Percentiles rank a stretch among this genome's conserved stretches.
phyloP scores from a whole-genome alignment of 2,329 filamentous ascomycete species.

The Bipolaris sorokiniana region DNA sequence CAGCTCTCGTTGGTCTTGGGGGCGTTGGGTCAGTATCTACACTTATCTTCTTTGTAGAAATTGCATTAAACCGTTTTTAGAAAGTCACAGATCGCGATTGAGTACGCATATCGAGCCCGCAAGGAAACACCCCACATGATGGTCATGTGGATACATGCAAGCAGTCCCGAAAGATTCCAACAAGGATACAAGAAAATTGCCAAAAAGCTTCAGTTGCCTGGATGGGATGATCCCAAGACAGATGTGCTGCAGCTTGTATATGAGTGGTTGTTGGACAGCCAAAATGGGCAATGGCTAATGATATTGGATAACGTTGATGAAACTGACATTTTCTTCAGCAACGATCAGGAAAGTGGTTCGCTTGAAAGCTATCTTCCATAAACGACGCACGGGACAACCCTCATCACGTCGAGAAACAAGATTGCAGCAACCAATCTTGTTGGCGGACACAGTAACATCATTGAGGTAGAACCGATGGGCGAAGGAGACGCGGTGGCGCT shows the following conservation, averaged over 20 bases:
- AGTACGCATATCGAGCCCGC: slow-evolving; percentile 18
- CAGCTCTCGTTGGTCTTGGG: slow-evolving; percentile 22
- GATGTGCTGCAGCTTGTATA: slow-evolving; percentile 20
- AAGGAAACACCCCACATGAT: slow-evolving; percentile 3
- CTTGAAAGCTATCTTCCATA: slow-evolving; percentile 20
- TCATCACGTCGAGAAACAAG: slow-evolving; percentile 25
- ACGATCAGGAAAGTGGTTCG: background rate
- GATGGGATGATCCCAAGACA: slow-evolving; percentile 16
- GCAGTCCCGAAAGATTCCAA: slow-evolving; percentile 11
- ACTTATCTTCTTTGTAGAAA: background rate
- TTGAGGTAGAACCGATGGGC: background rate
- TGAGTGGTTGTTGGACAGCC: slow-evolving; percentile 18
- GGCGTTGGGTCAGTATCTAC: background rate
- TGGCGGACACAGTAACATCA: slow-evolving; percentile 1
- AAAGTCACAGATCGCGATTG: slow-evolving; percentile 26
- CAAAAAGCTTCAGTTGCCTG: slow-evolving; percentile 14
- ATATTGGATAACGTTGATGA: slow-evolving; percentile 27
- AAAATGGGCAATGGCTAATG: slow-evolving; percentile 24
- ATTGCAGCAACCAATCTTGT: slow-evolving; percentile 23
- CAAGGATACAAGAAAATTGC: slow-evolving; percentile 22
- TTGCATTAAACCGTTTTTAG: slow-evolving; percentile 2
- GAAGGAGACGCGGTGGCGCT: background rate
- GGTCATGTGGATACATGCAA: slow-evolving; percentile 22
- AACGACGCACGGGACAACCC: slow-evolving; percentile 15
- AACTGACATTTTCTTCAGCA: slow-evolving; percentile 11